These are phyloP conservation scores for Debaryomyces prosopidis DNA, from an alignment of 805 yeast genomes.

Conservation along the genomic window DNA sequence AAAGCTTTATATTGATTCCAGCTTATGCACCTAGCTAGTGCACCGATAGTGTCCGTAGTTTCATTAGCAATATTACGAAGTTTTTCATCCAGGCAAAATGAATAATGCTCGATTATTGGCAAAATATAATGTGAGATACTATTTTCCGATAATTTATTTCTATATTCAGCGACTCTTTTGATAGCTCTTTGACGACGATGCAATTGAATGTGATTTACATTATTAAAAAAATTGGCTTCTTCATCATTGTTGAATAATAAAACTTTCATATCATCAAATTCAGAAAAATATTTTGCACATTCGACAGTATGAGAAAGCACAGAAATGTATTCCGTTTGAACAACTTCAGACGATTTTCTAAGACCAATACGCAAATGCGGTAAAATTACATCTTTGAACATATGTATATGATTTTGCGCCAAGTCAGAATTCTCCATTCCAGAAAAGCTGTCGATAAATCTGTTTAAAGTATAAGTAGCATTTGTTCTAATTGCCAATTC, in stretches of 20 bases:
- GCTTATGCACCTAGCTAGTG: conserved; percentile 55
- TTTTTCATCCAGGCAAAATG: conserved; percentile 56
- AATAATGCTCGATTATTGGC: conserved; percentile 84
- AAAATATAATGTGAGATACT: conserved; percentile 77
- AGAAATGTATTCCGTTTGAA: conserved; percentile 70
- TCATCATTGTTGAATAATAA: conserved; percentile 65
- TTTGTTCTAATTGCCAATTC: conserved; percentile 82
- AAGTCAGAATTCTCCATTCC: conserved; percentile 19
- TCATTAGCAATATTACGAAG: conserved; percentile 64
- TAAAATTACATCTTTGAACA: conserved; percentile 55
- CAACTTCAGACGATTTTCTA: conserved; percentile 54
- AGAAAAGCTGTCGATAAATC: conserved; percentile 62
- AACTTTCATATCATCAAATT: conserved; percentile 64
- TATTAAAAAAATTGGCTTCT: conserved; percentile 78
- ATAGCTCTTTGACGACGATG: conserved; percentile 87
- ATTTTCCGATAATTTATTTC: conserved; percentile 46
- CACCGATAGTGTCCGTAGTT: conserved; percentile 61
- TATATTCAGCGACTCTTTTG: conserved; percentile 55
- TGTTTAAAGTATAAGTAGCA: conserved; percentile 61
- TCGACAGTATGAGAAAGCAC: conserved; percentile 65
- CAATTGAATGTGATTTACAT: conserved; percentile 79
- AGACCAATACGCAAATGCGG: conserved; percentile 71
- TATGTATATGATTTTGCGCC: conserved; percentile 28
- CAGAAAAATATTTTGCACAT: conserved; percentile 43
- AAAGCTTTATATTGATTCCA: conserved; percentile 84